Base-by-base conservation (phyloP, 2,329 filamentous ascomycete genomes). In the Ophidiomyces ophidiicola region DNA sequence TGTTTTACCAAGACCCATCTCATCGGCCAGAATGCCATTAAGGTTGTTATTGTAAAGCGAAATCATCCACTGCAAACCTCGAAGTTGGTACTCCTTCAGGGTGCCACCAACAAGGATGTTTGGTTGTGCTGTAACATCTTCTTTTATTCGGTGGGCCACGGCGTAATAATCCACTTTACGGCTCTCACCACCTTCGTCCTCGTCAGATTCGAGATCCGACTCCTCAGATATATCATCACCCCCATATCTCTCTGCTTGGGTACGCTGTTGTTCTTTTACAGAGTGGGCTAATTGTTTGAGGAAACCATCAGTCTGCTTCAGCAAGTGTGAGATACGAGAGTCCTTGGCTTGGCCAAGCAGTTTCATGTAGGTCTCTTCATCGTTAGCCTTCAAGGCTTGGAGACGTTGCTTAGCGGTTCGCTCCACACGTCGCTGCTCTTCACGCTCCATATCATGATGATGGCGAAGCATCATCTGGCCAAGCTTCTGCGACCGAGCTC, bases 31-130 rank as follows among this genome's bases (percentile, higher is more conserved):
- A 49, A 98, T 96, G 73, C 90, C 90, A 60, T 98, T 98, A 49
- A 98, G 75, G 63, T 94, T 98, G 70, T 98, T 98, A 78, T 98
- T 98, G 74, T 96, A 98, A 10, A 98, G 72, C 10, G 90, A 98
- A 45, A 98, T 80, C 90, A 98, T 98, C 90, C 90, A 98, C 61
- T 98, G 88, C 33, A 98, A 68, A 72, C 90, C 90, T 76, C 94
- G 96, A 63, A 98, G 51, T 65, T 98, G 90, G 63, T 98, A 98
- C 60, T 98, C 90, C 62, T 98, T 98, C 49, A 98, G 70, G 7
- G 70, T 82, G 56, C 90, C 90, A 57, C 90, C 90, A 46, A 96
- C 85, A 44, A 98, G 72, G 30, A 93, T 93, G 38, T 64, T 63
- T 5, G 90, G 84, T 56, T 98, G 90, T 45, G 71, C 70, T 1